These are phyloP conservation scores for Dionaea muscipula DNA, from an alignment of 179 eudicot genomes.

Conservation along the genomic window DNA sequence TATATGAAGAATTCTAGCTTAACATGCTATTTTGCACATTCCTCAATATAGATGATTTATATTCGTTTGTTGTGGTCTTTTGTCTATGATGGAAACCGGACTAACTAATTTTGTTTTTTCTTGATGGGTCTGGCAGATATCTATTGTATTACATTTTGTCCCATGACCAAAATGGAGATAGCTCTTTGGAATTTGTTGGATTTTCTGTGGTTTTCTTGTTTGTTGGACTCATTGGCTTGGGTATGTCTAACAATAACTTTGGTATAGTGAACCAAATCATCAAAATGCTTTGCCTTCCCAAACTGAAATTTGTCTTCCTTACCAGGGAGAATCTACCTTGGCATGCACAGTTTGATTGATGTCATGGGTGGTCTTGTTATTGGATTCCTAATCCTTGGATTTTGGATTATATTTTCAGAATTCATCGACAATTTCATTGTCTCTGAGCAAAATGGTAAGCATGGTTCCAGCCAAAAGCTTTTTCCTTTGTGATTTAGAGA, in stretches of 20 bases:
- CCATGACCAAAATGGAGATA: conserved; percentile 25
- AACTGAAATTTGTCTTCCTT: conserved; percentile 22
- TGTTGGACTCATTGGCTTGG: conserved; percentile 68
- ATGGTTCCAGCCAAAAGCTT: too few relatives aligned
- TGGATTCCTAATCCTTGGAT: conserved; percentile 56
- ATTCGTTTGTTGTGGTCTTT: too few relatives aligned
- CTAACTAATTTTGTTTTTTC: neutral
- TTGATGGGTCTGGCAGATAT: conserved; percentile 29
- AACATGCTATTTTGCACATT: too few relatives aligned
- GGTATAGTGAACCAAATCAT: neutral
- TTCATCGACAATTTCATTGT: conserved; percentile 56
- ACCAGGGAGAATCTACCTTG: conserved; percentile 91
- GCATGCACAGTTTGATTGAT: conserved; percentile 91
- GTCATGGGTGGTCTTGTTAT: conserved; percentile 55
- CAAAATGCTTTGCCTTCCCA: conserved; percentile 4
- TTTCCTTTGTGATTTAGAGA: too few relatives aligned
- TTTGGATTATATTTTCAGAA: conserved; percentile 60
- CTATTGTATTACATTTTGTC: conserved; percentile 50
- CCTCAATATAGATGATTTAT: too few relatives aligned
- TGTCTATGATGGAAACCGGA: too few relatives aligned
- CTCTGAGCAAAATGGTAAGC: conserved; percentile 79
- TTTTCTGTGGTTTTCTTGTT: conserved; percentile 40
- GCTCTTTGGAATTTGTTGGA: conserved; percentile 26
- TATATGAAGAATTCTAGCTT: too few relatives aligned
- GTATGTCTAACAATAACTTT: conserved; percentile 27